phyloP scores from a whole-genome alignment of 495 filamentous ascomycete species.

The Podospora sp. region DNA sequence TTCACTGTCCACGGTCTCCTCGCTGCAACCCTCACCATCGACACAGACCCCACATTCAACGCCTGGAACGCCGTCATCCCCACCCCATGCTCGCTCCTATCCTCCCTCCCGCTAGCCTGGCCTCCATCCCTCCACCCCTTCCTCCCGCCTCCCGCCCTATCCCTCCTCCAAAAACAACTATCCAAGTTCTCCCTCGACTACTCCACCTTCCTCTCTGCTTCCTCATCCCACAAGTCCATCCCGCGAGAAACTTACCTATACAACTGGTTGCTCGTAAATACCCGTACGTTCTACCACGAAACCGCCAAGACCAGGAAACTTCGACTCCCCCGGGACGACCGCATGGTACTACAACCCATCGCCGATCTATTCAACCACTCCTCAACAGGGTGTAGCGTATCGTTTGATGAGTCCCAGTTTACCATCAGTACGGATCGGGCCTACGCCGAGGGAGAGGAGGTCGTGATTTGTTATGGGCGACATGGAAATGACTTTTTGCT shows the following conservation, averaged over 20 bases:
- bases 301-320: constrained; percentile 50
- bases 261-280: constrained; percentile 81
- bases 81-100: constrained; percentile 56
- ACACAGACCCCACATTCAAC: constrained; percentile 37
- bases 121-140: constrained; percentile 46
- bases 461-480: constrained; percentile 77
- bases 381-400: constrained; percentile 65
- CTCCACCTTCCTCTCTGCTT: constrained; percentile 30
- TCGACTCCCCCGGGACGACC: constrained; percentile 61
- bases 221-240: constrained; percentile 47
- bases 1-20: constrained; percentile 69
- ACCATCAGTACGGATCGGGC: constrained; percentile 57
- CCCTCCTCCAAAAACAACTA: constrained; percentile 63
- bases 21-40: constrained; percentile 67
- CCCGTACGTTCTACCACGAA: constrained; percentile 78
- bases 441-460: constrained; percentile 69
- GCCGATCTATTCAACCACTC: constrained; percentile 84
- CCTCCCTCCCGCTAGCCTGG: constrained; percentile 74
- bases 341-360: constrained; percentile 81
- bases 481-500: constrained; percentile 83
- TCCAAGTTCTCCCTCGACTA: constrained; percentile 61
- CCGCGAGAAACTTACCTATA: constrained; percentile 57
- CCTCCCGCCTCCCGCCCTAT: constrained; percentile 48
- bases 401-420: constrained; percentile 61
- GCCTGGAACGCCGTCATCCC: constrained; percentile 76